Percentiles rank a stretch among this genome's conserved stretches.
Conservation (phyloP, 2,329 filamentous ascomycete species). For the Polytolypa hystricis region DNA sequence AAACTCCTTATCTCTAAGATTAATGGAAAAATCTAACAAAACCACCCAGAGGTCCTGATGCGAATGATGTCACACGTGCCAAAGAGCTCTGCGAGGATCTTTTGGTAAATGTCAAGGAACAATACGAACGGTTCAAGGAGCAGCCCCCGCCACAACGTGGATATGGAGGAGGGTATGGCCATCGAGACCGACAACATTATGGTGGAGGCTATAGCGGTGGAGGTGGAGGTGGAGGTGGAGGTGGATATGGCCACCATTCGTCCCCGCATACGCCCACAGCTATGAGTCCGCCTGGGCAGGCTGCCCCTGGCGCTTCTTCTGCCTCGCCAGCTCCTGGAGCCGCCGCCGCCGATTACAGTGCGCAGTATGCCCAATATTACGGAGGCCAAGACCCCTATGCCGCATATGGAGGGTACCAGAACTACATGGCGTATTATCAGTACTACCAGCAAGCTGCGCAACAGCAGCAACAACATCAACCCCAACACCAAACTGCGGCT, state of each 20-base stretch:
- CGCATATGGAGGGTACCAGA: slow-evolving; percentile 78
- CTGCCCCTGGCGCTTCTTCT: slow-evolving; percentile 24
- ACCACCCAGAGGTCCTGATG: slow-evolving; percentile 65
- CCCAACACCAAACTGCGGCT: slow-evolving; percentile 28
- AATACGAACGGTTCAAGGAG: slow-evolving; percentile 86
- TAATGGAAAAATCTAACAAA: no score
- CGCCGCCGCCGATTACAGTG: slow-evolving; percentile 53
- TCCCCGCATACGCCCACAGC: slow-evolving; percentile 32
- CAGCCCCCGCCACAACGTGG: slow-evolving; percentile 56
- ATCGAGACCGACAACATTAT: slow-evolving; percentile 39
- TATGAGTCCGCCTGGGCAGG: slow-evolving; percentile 33
- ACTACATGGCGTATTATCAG: slow-evolving; percentile 51
- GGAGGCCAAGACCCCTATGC: slow-evolving; percentile 69
- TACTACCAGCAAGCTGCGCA: slow-evolving; percentile 61
- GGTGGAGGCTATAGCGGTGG: slow-evolving; percentile 31
- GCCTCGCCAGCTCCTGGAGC: slow-evolving; percentile 14
- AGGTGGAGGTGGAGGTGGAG: slow-evolving; percentile 16
- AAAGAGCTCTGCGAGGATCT: slow-evolving; percentile 85
- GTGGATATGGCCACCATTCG: slow-evolving; percentile 34
- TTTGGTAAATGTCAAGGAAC: slow-evolving; percentile 71
- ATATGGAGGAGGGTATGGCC: slow-evolving; percentile 47
- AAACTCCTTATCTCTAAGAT: not conserved
- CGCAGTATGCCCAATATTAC: slow-evolving; percentile 79
- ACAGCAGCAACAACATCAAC: slow-evolving; percentile 31
- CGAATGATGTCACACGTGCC: slow-evolving; percentile 71